Percentiles rank a stretch among this genome's conserved stretches.
Conservation (phyloP, 768 basidiomycete species). For the Guyanaporus albipodus region DNA sequence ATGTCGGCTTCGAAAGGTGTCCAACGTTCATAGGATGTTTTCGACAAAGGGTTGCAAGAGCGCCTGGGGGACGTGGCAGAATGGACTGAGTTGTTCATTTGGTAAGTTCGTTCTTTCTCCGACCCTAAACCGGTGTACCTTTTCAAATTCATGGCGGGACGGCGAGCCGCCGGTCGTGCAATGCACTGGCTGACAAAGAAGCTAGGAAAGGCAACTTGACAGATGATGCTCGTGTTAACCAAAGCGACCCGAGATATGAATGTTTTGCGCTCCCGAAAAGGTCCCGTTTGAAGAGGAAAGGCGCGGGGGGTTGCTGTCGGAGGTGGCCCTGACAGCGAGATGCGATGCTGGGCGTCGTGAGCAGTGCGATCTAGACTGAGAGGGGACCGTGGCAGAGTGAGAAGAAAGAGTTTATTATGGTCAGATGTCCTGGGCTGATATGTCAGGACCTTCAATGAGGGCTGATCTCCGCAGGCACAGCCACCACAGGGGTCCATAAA, state of each 20-base stretch:
- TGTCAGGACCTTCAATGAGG: no score
- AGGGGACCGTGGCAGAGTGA: constrained; percentile 3
- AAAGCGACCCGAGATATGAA: no score
- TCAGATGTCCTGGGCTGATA: background rate
- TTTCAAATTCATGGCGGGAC: constrained; percentile 7
- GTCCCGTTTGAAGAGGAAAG: no score
- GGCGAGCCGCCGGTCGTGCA: background rate
- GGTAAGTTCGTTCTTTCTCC: constrained; percentile 38
- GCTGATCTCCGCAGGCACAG: constrained; percentile 12
- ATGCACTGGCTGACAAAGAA: constrained; percentile 5
- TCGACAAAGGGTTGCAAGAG: constrained; percentile 63
- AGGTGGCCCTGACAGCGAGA: no score
- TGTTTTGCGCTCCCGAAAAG: no score
- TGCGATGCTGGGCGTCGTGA: no score
- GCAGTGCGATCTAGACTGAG: no score
- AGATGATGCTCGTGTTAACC: no score
- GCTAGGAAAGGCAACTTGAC: no score
- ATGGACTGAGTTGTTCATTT: constrained; percentile 75
- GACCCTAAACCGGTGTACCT: background rate
- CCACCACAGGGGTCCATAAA: no score
- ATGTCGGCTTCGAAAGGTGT: constrained; percentile 64
- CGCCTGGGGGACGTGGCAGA: constrained; percentile 70
- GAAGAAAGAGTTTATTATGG: constrained; percentile 11
- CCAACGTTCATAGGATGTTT: constrained; percentile 66
- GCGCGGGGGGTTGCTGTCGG: no score